Conservation (phyloP, 164 flowering plant species). For the Vitis rotundifolia region DNA sequence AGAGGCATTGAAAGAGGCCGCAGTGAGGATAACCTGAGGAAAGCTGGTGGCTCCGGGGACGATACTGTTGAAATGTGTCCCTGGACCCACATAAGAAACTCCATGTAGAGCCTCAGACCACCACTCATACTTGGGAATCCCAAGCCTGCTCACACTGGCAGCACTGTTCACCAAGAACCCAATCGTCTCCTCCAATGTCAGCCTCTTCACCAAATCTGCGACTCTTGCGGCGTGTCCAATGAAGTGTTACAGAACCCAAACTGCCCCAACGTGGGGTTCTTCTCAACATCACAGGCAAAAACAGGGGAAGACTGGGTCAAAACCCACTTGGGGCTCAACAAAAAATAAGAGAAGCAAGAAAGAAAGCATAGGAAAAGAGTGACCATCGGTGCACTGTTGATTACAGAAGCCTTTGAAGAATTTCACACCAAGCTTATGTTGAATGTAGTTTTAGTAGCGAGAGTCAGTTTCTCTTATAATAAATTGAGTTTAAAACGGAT, state of each 20-base stretch:
- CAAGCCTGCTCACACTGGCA: conserved; percentile 63
- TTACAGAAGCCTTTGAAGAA: not conserved
- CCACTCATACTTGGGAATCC: conserved; percentile 92
- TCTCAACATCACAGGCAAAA: conserved; percentile 67
- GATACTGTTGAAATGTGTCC: conserved; percentile 57
- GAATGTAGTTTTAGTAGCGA: not conserved
- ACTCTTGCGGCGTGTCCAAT: conserved; percentile 52
- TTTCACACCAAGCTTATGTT: too few relatives aligned
- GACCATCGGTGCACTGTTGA: conserved; percentile 31
- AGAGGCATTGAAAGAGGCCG: conserved; percentile 78
- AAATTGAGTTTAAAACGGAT: conserved; percentile 4
- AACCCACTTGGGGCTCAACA: conserved; percentile 8
- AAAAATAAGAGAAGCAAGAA: not conserved
- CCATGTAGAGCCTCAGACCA: conserved; percentile 99
- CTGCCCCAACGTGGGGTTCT: conserved; percentile 40
- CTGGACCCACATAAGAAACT: conserved; percentile 82
- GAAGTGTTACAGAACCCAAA: conserved; percentile 67
- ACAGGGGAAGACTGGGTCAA: conserved; percentile 39
- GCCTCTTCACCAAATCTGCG: conserved; percentile 66
- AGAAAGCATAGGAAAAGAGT: conserved; percentile 31
- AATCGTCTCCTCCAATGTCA: conserved; percentile 88
- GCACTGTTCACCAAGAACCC: conserved; percentile 55
- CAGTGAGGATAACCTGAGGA: conserved; percentile 84
- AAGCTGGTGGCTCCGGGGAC: conserved; percentile 97
- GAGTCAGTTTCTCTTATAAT: not conserved